Evolutionary conservation across 2,329 filamentous ascomycete genomes (phyloP).

Genomic region (Phyllosticta capitalensis): DNA sequence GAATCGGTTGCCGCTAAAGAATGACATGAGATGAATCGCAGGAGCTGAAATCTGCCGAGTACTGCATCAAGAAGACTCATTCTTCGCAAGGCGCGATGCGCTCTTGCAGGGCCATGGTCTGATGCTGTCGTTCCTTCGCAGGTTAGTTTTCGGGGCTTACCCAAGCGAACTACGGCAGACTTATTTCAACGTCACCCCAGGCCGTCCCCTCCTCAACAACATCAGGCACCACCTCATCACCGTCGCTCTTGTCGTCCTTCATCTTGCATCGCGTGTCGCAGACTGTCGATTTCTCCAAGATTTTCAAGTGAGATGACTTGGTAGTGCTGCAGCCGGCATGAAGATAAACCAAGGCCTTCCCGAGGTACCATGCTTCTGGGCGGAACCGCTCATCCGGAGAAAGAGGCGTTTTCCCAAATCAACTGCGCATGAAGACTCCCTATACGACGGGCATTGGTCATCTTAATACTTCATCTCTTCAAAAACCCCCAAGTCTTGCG

Average conservation of each 20-base stretch:
- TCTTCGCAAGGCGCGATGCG: constrained; percentile 8
- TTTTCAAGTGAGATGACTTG: neutral
- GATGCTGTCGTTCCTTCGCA: constrained; percentile 9
- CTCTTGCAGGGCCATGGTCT: constrained; percentile 11
- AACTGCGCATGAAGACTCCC: neutral
- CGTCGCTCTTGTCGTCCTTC: neutral
- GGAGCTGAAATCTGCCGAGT: constrained; percentile 3
- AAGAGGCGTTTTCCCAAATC: neutral
- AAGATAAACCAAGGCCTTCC: neutral
- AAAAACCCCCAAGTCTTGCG: too few relatives aligned
- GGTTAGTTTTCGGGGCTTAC: constrained; percentile 11
- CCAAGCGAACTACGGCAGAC: constrained; percentile 9
- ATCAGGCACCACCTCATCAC: neutral
- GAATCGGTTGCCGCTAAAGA: constrained; percentile 11
- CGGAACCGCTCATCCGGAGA: neutral
- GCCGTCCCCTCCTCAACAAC: neutral
- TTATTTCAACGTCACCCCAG: constrained; percentile 10
- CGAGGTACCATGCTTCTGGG: neutral
- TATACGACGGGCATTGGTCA: neutral
- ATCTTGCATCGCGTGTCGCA: neutral
- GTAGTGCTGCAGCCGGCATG: neutral
- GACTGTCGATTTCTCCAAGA: neutral
- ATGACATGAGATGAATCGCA: constrained; percentile 10
- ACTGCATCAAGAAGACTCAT: constrained; percentile 7
- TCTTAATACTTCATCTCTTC: neutral